A percentile compares a stretch with the other conserved stretches of the same genome.
These are phyloP conservation scores for Saccharomycopsis fodiens DNA, from an alignment of 805 yeast species.

Conservation along the genomic window DNA sequence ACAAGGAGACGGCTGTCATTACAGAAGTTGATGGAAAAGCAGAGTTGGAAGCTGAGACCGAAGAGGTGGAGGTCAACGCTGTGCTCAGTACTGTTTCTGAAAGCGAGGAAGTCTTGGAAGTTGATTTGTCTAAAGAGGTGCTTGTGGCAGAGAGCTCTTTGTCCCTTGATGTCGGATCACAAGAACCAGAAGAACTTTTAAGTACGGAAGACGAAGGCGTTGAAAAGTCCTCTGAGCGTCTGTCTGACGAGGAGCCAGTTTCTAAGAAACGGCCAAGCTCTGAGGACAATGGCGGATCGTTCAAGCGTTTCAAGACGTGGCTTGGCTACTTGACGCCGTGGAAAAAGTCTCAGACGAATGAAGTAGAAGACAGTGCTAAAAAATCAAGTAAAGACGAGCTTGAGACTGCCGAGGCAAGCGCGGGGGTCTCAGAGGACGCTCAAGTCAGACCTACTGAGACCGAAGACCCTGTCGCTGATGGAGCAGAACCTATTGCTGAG, in stretches of 20 bases:
- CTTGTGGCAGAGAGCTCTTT: background rate
- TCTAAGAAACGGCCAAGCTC: no score
- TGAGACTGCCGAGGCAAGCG: no score
- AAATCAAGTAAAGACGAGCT: no score
- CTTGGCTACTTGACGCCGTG: conserved; percentile 2
- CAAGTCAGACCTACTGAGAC: conserved; percentile 1
- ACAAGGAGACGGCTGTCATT: no score
- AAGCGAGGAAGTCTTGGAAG: background rate
- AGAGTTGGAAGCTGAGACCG: no score
- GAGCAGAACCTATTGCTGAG: background rate
- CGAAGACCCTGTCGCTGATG: background rate
- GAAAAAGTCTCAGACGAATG: background rate
- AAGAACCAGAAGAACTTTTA: no score
- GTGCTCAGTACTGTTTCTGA: background rate
- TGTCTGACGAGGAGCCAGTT: no score
- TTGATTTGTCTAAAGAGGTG: background rate
- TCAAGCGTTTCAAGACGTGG: background rate
- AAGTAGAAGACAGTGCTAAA: background rate
- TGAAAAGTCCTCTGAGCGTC: no score
- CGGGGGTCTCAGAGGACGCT: background rate
- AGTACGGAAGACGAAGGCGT: no score
- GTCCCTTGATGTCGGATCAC: background rate
- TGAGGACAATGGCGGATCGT: background rate
- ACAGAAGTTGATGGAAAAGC: no score
- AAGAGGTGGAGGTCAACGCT: background rate